A percentile compares a stretch with the other conserved stretches of the same genome.
These are phyloP conservation scores for Globisporangium solare DNA, from an alignment of 352 stramenopile genomes.

Conservation along the genomic window DNA sequence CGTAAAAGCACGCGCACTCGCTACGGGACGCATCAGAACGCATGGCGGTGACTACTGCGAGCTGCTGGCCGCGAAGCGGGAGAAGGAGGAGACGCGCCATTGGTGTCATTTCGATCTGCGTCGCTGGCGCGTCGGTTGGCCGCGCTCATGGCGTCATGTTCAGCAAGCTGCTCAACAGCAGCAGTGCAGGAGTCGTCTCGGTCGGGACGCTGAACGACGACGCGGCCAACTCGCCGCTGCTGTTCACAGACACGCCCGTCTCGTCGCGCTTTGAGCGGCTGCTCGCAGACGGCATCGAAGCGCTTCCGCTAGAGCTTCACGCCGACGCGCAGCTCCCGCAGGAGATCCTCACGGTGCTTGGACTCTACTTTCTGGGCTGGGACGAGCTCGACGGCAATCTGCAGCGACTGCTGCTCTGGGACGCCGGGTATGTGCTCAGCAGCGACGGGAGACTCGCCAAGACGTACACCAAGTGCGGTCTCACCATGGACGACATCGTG, in stretches of 20 bases:
- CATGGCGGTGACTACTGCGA: too few species aligned
- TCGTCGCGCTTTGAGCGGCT: conserved; percentile 26
- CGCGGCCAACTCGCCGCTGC: neutral
- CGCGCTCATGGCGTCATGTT: too few species aligned
- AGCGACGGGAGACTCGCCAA: conserved; percentile 8
- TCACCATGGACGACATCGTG: conserved; percentile 42
- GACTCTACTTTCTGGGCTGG: conserved; percentile 34
- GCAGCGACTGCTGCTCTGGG: conserved; percentile 57
- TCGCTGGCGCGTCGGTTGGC: too few species aligned
- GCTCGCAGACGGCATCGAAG: conserved; percentile 23
- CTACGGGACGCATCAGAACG: too few species aligned
- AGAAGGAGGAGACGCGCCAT: too few species aligned
- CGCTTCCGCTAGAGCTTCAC: conserved; percentile 20
- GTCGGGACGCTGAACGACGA: neutral
- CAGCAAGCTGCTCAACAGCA: neutral
- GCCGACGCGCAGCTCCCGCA: neutral
- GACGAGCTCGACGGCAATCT: conserved; percentile 33
- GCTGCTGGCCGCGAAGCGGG: too few species aligned
- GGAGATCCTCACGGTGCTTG: conserved; percentile 14
- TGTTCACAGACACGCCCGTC: conserved; percentile 16
- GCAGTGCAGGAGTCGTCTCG: neutral
- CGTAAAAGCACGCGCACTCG: too few species aligned
- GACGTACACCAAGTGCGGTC: conserved; percentile 29
- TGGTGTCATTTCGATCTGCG: too few species aligned
- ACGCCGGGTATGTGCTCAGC: conserved; percentile 35